Evolutionary conservation across 1,139 yeast genomes (phyloP), one percentile per base, ranked within the genome.

Genomic region (Kurtzmaniella quercitrusa): DNA sequence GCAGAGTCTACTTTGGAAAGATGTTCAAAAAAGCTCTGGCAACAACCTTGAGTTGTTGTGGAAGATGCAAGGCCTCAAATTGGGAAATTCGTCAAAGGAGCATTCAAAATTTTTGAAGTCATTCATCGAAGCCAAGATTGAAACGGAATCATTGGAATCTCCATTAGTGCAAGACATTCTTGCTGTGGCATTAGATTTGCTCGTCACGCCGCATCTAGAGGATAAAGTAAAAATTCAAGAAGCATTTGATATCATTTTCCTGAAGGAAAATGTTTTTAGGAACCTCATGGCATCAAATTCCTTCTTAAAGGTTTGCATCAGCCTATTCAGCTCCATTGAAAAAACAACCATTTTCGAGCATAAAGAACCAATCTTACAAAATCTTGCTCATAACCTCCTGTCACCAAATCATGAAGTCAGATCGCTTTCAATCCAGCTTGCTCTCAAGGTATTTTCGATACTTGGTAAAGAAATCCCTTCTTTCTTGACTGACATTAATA

Each of bases 381-480:
- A 33, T 6, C 20, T 55, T 30, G 42, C 65, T 7, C 55, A 63
- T 3, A 78, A 78, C 50, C 55, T 82, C 41, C 50, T 65, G 8
- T 57, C 70, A 5, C 74, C 84, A 2, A 70, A 73, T 44, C 76
- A 71, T 41, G 63, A 61, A 2, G 55, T 76, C n/a, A 74, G 88
- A 47, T 52, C 63, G 15, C 62, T 58, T 35, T 64, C 87, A 1
- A 57, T 80, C 32, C 61, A 67, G 21, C 58, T 80, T 40, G 50
- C 76, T 5, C 53, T 60, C 3, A 56, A 61, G 1, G 45, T 76
- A 3, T 54, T 58, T 38, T 52, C 57, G 7, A 36, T 55, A 1
- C 54, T 59, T 22, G 63, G 61, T 1, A 40, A 51, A 2, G 64
- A 63, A 8, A 55, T 61, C 20, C 69, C 77, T 3, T 55, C 62